phyloP scores from a whole-genome alignment of 345 rosid species.

The Conringia planisiliqua region DNA sequence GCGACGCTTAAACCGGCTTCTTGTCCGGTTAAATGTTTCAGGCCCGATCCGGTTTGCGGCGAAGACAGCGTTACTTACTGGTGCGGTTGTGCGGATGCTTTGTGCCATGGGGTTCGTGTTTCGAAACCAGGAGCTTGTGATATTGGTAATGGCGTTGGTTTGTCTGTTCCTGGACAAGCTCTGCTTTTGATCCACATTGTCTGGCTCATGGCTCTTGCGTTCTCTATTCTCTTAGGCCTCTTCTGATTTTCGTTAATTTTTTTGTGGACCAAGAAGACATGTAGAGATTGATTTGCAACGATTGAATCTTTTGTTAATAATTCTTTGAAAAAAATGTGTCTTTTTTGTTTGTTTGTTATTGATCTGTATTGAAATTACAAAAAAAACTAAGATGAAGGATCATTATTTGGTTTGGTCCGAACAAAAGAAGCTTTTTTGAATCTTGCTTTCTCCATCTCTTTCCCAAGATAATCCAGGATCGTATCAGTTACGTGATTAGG shows the following conservation, averaged over 20 bases:
- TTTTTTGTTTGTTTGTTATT: not conserved
- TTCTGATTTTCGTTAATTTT: slow-evolving; percentile 33
- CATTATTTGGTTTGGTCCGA: slow-evolving; percentile 26
- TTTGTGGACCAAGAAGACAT: not conserved
- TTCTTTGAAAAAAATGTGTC: not conserved
- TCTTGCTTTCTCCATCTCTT: slow-evolving; percentile 70
- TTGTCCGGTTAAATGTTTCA: slow-evolving; percentile 84
- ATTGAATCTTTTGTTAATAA: slow-evolving; percentile 10
- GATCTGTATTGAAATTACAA: not conserved
- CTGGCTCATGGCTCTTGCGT: slow-evolving; percentile 83
- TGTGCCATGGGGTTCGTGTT: slow-evolving; percentile 61
- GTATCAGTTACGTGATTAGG: slow-evolving; percentile 88
- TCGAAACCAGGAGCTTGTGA: slow-evolving; percentile 74
- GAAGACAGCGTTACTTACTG: slow-evolving; percentile 84
- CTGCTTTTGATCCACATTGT: slow-evolving; percentile 84
- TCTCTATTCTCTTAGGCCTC: slow-evolving; percentile 77
- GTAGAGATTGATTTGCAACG: not conserved
- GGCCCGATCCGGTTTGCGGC: slow-evolving; percentile 89
- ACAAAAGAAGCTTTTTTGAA: slow-evolving; percentile 62
- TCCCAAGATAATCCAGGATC: slow-evolving; percentile 69
- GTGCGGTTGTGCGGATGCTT: slow-evolving; percentile 93
- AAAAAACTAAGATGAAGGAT: not conserved
- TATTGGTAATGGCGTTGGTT: slow-evolving; percentile 62
- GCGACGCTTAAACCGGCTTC: slow-evolving; percentile 39
- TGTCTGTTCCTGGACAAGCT: slow-evolving; percentile 83